Evolutionary conservation across 305 asterid species (phyloP).

Genomic region (Plantago rigida): DNA sequence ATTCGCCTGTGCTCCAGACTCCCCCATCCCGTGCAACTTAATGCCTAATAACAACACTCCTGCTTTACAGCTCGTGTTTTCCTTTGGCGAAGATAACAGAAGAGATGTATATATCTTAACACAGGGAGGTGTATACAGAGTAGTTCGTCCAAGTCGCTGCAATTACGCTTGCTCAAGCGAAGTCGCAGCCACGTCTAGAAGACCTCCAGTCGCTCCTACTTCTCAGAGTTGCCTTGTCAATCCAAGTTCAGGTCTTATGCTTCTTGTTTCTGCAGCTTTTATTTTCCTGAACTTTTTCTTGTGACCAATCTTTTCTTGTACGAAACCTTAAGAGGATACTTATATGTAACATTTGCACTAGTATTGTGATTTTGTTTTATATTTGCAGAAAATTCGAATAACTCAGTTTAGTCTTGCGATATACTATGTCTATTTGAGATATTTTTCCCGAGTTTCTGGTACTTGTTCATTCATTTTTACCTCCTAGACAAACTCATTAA

Average conservation of each 20-base stretch:
- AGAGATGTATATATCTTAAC: slow-evolving; percentile 62
- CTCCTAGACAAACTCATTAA: no score
- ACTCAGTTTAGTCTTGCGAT: no score
- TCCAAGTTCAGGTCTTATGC: slow-evolving; percentile 27
- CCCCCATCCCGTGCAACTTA: slow-evolving; percentile 64
- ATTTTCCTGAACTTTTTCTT: slow-evolving; percentile 33
- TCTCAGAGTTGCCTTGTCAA: slow-evolving; percentile 32
- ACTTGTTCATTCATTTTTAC: no score
- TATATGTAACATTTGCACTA: no score
- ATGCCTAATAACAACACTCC: slow-evolving; percentile 67
- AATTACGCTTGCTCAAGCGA: slow-evolving; percentile 61
- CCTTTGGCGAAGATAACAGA: slow-evolving; percentile 76
- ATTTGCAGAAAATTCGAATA: no score
- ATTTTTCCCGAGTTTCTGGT: no score
- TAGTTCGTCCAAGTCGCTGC: slow-evolving; percentile 73
- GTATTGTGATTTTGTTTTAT: no score
- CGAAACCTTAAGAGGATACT: neutral
- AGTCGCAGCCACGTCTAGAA: slow-evolving; percentile 27
- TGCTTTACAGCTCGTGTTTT: slow-evolving; percentile 66
- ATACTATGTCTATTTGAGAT: no score
- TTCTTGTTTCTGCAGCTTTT: slow-evolving; percentile 34
- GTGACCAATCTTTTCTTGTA: slow-evolving; percentile 26
- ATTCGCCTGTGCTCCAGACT: slow-evolving; percentile 72
- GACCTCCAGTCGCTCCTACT: slow-evolving; percentile 35
- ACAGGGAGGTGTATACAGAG: slow-evolving; percentile 59